Evolutionary conservation across 495 filamentous ascomycete species (phyloP), one percentile per base, ranked within the genome.

Genomic region (Daldinia loculata): DNA sequence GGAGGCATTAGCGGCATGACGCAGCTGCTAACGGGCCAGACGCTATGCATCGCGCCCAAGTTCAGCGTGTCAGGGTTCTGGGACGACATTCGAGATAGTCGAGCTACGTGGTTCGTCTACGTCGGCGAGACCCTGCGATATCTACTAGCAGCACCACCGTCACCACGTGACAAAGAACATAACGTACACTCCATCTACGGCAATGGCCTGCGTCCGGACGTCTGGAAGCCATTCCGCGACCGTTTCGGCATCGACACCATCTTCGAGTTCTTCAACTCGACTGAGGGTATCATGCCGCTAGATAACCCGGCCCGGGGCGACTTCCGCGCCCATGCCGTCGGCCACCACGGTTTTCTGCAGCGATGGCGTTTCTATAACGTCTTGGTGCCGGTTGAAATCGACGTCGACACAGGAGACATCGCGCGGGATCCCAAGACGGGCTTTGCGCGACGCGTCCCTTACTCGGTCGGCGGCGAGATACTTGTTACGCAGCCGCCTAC

Each of bases 121-220:
- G 92, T 95, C n/a, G 92, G 92, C 69, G 92, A 95, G 76, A 92
- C 90, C 0, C 86, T 91, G 27, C 83, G 92, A 3, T 95, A 94
- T 61, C 84, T 95, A 2, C 85, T 95, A 15, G 87, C 91, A 0
- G 85, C 87, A 11, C 90, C 91, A 0, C 87, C 89, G 0, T 88
- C 84, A 2, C 84, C 88, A 0, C 77, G 84, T 2, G 92, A 95
- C 66, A 84, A 81, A 22, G 80, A 88, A 5, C 92, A 95, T 70
- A 85, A 84, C 14, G 84, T 93, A 11, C 84, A 86, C 19, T 79
- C 84, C 51, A 91, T 93, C 79, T 92, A 87, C 69, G 92, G 92
- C 7, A 95, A 95, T 73, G 92, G 92, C 0, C 81, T 95, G 59
- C 83, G 92, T 0, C 91, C 92, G 0, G 92, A 95, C 71, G 87